Base-by-base conservation (phyloP, 1,139 yeast genomes). In the Candida anutae region DNA sequence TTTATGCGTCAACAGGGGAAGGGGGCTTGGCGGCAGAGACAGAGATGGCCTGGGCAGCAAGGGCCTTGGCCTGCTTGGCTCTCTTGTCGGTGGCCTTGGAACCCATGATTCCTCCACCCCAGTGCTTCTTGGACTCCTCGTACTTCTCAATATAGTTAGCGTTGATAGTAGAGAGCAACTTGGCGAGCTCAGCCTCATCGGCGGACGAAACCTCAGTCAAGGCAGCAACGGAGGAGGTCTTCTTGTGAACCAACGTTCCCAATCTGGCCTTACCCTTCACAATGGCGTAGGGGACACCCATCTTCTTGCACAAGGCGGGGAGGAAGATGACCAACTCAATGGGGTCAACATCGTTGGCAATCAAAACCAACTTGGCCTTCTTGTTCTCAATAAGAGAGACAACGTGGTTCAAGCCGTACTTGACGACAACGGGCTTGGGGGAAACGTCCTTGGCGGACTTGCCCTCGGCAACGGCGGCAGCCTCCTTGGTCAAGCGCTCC, bases 61-160 rank as follows among this genome's bases (percentile, higher is more conserved):
- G 13, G 9, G n/a, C 13, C 55, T 62, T 67, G 27, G 63, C 66
- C 43, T 48, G 64, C 59, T 66, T 63, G 32, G 61, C 66, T 29
- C 47, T 61, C 71, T 79, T 82, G 52, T 76, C 90, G 53, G 71
- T 74, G 53, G 96, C 84, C 76, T 88, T 88, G 52, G 83, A 71
- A 63, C 97, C 96, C 75, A 90, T 73, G 65, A 83, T 59, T 77
- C 97, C 97, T 74, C 98, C 97, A 77, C 97, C 97, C 97, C 97
- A 88, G 80, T 85, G 94, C 73, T 84, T 85, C 77, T 94, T 88
- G 62, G 74, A 60, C 50, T 88, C 96, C 56, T 88, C 96, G 79
- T 79, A 84, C 70, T 85, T 84, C 58, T 83, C 94, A 51, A 69
- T 62, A 69, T 78, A 88, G 90, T 85, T 87, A 47, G 94, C 79